Evolutionary conservation across 2,329 filamentous ascomycete genomes (phyloP).

Genomic region (Chaetomium olivaceum): DNA sequence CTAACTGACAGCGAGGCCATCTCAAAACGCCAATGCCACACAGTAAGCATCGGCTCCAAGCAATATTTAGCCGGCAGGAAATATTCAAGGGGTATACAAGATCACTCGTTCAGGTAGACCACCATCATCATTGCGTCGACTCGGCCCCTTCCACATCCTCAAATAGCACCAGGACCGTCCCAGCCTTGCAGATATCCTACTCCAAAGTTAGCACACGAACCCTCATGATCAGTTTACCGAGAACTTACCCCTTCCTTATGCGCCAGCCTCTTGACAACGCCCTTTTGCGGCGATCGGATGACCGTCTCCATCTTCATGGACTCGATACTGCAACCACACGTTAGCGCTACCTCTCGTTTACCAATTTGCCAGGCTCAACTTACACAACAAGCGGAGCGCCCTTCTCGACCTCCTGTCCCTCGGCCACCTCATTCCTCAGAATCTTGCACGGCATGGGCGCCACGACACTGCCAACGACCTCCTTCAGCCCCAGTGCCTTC

Average conservation of each 20-base stretch:
- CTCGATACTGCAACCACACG: conserved; percentile 59
- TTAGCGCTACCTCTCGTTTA: conserved; percentile 31
- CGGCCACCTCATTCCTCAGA: conserved; percentile 80
- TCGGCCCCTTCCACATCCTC: conserved; percentile 49
- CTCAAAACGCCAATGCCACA: conserved; percentile 9
- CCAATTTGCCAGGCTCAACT: conserved; percentile 43
- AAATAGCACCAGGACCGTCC: conserved; percentile 72
- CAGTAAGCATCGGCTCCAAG: background rate
- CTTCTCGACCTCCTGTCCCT: conserved; percentile 80
- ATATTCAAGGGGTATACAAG: conserved; percentile 2
- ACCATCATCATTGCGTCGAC: background rate
- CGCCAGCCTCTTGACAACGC: conserved; percentile 69
- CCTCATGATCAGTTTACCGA: too few relatives aligned
- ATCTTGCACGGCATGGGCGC: conserved; percentile 99
- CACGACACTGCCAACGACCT: conserved; percentile 76
- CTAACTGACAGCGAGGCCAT: background rate
- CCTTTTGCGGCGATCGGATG: conserved; percentile 73
- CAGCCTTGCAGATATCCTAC: conserved; percentile 76
- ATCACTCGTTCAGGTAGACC: background rate
- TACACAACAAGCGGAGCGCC: conserved; percentile 83
- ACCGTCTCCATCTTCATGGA: conserved; percentile 92
- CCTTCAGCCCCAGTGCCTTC: conserved; percentile 81
- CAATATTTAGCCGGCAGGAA: background rate
- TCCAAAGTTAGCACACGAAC: background rate
- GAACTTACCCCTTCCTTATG: conserved; percentile 70